phyloP scores from a whole-genome alignment of 129 eudicot genomes.

The Arctium minus region DNA sequence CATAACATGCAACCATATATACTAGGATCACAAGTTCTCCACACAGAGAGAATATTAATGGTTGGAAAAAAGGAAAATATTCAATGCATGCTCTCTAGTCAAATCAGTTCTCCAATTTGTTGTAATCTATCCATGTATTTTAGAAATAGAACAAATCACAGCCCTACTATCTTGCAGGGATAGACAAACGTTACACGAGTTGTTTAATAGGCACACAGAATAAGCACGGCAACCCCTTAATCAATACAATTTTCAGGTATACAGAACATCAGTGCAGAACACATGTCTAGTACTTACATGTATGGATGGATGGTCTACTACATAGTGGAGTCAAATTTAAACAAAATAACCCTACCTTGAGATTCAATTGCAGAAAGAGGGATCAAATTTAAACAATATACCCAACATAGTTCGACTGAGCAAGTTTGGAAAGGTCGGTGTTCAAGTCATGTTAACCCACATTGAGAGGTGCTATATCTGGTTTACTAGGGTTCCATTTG shows the following conservation, averaged over 20 bases:
- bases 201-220: neutral
- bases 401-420: neutral
- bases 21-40: neutral
- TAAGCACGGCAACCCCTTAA: neutral
- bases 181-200: neutral
- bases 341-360: neutral
- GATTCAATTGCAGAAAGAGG: neutral
- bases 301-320: neutral
- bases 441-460: slow-evolving; percentile 4
- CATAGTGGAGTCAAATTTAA: neutral
- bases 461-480: neutral
- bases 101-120: neutral
- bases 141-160: neutral
- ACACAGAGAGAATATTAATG: neutral
- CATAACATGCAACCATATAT: neutral
- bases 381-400: neutral
- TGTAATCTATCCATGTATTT: neutral
- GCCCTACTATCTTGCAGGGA: neutral
- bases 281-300: neutral
- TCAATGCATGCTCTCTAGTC: neutral
- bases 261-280: neutral
- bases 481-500: neutral
- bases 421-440: neutral
- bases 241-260: neutral
- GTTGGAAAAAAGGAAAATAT: neutral